Evolutionary conservation across 139 green algal species (phyloP), one percentile per base, ranked within the genome.

Genomic region (Klebsormidium nitens): DNA sequence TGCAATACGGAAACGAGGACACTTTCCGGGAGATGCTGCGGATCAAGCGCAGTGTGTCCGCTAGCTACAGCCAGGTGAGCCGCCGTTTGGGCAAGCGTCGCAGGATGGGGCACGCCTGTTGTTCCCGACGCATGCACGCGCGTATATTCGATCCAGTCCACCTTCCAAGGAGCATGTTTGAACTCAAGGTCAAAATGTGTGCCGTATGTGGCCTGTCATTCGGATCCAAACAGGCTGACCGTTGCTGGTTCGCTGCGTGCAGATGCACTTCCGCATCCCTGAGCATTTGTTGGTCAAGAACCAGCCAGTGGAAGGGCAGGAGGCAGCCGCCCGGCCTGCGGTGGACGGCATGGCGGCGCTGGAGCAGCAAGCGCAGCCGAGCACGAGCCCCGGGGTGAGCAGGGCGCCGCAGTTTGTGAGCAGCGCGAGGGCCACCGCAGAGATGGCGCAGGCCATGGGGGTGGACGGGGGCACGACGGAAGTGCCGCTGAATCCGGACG

Each of bases 1-100:
- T 82, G 2, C 37, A 65, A 31, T 61, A 82, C n/a, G 80, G 80
- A 1, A 81, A 82, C 48, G 80, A 85, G 55, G 80, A 98, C 80
- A 98, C 95, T 5, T 95, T 95, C 82, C 80, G 89, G 35, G 95
- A 99, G 75, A 99, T 99, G 95, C 85, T 97, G 77, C 87, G 95
- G 36, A 95, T 98, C 72, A 95, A 95, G 81, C 81, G 93, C 59
- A 90, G 73, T 14, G 91, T 95, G 38, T 76, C 77, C 0, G 88
- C 94, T 2, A 84, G 83, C 62, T 96, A 81, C 74, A 81, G 44
- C 36, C 61, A 76, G 60, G 70, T 70, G 39, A 1, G 36, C 39
- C 11, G 11, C 59, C 6, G 36, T n/a, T 8, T 8, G 8, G 28
- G 11, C 11, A 57, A 6, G 8, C 6, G 59, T 5, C 47, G 11